Percentiles rank a stretch among this genome's conserved stretches.
phyloP scores from a whole-genome alignment of 2,329 filamentous ascomycete species.

The Zasmidium citrigriseum region DNA sequence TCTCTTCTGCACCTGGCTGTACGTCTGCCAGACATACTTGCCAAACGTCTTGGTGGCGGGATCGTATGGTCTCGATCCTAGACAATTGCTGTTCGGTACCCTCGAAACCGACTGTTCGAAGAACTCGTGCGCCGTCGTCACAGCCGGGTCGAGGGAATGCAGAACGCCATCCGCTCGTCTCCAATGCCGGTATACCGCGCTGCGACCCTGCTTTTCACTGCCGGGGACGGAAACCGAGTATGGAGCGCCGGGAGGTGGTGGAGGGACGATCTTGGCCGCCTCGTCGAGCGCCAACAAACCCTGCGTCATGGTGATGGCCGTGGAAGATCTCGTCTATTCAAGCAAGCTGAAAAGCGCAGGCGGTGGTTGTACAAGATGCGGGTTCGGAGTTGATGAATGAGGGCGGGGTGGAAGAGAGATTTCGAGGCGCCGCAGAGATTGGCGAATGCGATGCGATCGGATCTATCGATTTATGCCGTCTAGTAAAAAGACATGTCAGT shows the following conservation, averaged over 20 bases:
- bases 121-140: constrained; percentile 36
- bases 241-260: constrained; percentile 72
- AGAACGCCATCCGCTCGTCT: constrained; percentile 72
- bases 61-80: constrained; percentile 82
- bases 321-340: neutral
- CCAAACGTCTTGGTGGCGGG: constrained; percentile 70
- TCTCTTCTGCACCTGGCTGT: constrained; percentile 74
- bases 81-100: constrained; percentile 67
- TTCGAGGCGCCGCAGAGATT: too few species aligned
- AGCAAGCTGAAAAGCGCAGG: neutral
- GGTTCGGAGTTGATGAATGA: neutral
- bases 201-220: constrained; percentile 71
- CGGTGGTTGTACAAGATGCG: constrained; percentile 1
- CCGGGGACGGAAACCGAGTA: constrained; percentile 78
- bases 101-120: constrained; percentile 52
- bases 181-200: constrained; percentile 80
- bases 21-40: constrained; percentile 81
- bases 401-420: too few species aligned
- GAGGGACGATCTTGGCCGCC: constrained; percentile 54
- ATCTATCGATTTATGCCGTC: too few species aligned
- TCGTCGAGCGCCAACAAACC: constrained; percentile 28
- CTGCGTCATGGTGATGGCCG: neutral
- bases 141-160: constrained; percentile 67
- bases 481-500: too few species aligned
- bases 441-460: too few species aligned